Base-by-base conservation (phyloP, 192 early-diverging fungal species). In the Dissophora ornata region DNA sequence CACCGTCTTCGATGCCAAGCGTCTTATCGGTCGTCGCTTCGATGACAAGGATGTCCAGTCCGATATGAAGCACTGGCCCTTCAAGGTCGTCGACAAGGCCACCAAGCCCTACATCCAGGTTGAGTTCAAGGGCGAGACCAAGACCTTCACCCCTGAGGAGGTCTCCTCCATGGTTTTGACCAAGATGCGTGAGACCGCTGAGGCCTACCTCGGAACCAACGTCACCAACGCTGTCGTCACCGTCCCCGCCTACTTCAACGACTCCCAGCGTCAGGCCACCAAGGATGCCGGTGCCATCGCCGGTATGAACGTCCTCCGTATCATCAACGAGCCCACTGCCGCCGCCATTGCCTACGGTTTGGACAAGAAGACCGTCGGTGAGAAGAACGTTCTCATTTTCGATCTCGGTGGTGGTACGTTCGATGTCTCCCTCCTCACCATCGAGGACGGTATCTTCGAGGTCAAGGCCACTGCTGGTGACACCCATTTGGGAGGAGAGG, bases 311-410 rank as follows among this genome's bases (percentile, higher is more conserved):
- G 95, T 99, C 51, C 93, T 96, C 75, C 96, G 97, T 86, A 99
- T 99, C 88, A 98, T 98, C 88, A 98, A 98, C 90, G 97, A 99
- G 88, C 96, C 97, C 67, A 98, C 97, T 49, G 96, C 97, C 46
- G 97, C 97, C 26, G 97, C 97, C 74, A 98, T 99, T 79, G 97
- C 97, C 74, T 99, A 98, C 80, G 96, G 96, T 88, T 88, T 98
- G 62, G 96, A 99, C 89, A 97, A 97, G 91, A 96, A 96, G 91
- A 79, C 82, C 69, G 67, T 32, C 21, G 93, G 94, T 65, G 94
- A 97, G 87, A 88, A 88, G 82, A 96, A 96, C 86, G 92, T 97
- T 62, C 90, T 97, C 73, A 93, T 98, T 69, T 98, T 96, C 86
- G 97, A 98, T 90, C 89, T 98, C 54, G 97, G 96, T 73, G 96